Evolutionary conservation across 768 basidiomycete genomes (phyloP).

Genomic region (Kwoniella botswanensis): DNA sequence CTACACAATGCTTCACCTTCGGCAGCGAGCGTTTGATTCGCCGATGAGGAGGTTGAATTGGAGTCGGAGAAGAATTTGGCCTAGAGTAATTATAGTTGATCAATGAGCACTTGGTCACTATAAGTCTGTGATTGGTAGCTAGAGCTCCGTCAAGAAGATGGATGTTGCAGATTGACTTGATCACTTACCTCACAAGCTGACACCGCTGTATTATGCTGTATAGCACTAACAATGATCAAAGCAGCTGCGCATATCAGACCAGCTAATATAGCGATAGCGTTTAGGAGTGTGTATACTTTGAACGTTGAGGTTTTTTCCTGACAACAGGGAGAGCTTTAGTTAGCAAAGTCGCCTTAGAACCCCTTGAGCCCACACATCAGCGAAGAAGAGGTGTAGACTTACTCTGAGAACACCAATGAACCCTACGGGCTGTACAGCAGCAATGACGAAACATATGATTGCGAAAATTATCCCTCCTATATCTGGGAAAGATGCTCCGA

Average conservation of each 20-base stretch:
- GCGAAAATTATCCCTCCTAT: slow-evolving; percentile 77
- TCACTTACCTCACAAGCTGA: slow-evolving; percentile 65
- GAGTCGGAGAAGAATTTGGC: slow-evolving; percentile 52
- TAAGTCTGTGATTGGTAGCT: neutral
- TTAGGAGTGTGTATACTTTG: slow-evolving; percentile 46
- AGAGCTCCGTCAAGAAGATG: neutral
- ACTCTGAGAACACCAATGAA: slow-evolving; percentile 83
- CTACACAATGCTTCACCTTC: slow-evolving; percentile 77
- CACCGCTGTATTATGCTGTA: slow-evolving; percentile 74
- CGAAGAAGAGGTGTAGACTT: slow-evolving; percentile 32
- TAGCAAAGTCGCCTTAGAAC: too few species aligned
- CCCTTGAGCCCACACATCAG: too few species aligned
- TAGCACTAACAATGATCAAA: slow-evolving; percentile 80
- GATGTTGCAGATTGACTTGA: neutral
- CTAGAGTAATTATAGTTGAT: slow-evolving; percentile 1
- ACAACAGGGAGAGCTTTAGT: too few species aligned
- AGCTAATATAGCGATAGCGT: slow-evolving; percentile 53
- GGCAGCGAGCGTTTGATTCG: slow-evolving; percentile 48
- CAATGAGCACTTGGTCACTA: neutral
- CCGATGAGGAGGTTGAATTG: slow-evolving; percentile 31
- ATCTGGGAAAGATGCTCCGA: slow-evolving; percentile 81
- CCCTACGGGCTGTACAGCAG: slow-evolving; percentile 77
- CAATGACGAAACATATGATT: slow-evolving; percentile 74
- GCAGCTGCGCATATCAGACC: slow-evolving; percentile 78
- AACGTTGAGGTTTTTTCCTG: slow-evolving; percentile 57